A percentile compares a stretch with the other conserved stretches of the same genome.
phyloP scores from a whole-genome alignment of 169 alveolate genomes.

The Cryptosporidium viatorum region DNA sequence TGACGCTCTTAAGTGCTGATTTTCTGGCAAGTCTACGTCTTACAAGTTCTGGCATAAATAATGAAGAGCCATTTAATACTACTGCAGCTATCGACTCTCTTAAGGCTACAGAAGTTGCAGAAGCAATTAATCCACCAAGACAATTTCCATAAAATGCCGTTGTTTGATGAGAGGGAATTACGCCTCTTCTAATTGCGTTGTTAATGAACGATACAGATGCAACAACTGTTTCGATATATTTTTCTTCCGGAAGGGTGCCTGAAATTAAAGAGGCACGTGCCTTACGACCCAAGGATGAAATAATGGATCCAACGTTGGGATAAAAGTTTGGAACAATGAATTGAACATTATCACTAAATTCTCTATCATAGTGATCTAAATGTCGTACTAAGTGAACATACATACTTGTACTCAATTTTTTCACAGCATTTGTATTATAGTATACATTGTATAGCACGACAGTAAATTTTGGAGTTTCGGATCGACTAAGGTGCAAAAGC shows the following conservation, averaged over 20 bases:
- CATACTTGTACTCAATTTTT: constrained; percentile 23
- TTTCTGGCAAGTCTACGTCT: constrained; percentile 40
- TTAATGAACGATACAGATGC: constrained; percentile 39
- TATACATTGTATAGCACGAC: constrained; percentile 23
- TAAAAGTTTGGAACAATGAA: constrained; percentile 29
- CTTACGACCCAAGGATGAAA: constrained; percentile 9
- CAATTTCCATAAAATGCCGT: constrained; percentile 64
- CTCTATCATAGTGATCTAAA: constrained; percentile 57
- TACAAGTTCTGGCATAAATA: constrained; percentile 58
- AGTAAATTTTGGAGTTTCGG: constrained; percentile 61
- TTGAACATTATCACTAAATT: constrained; percentile 63
- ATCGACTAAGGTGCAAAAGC: constrained; percentile 36
- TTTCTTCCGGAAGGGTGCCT: constrained; percentile 42
- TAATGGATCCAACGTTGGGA: constrained; percentile 27
- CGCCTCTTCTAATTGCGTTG: constrained; percentile 38
- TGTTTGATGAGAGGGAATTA: constrained; percentile 30
- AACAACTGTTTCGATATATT: constrained; percentile 1
- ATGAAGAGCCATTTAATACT: constrained; percentile 54
- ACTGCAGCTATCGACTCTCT: constrained; percentile 33
- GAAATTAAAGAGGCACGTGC: not conserved
- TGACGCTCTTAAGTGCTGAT: constrained; percentile 3
- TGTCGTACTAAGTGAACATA: constrained; percentile 60
- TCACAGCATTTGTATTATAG: not conserved
- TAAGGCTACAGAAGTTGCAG: constrained; percentile 48
- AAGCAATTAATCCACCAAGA: constrained; percentile 67